A percentile compares a stretch with the other conserved stretches of the same genome.
These are phyloP conservation scores for Dalechampia spathulata DNA, from an alignment of 441 rosid species.

Conservation along the genomic window DNA sequence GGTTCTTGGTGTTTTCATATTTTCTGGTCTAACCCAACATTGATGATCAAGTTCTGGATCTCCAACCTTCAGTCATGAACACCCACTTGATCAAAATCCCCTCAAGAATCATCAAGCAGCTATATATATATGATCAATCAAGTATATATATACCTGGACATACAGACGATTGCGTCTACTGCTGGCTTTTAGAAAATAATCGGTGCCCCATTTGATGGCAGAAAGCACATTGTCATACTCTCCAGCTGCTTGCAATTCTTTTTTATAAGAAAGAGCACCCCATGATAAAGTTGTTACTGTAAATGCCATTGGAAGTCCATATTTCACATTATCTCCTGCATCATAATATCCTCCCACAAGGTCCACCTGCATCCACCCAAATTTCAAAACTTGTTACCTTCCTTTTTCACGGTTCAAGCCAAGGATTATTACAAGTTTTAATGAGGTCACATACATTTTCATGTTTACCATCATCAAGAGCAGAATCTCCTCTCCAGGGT, in stretches of 20 bases:
- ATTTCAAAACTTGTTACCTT: too few relatives aligned
- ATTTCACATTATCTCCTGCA: constrained; percentile 93
- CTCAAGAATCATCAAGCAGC: too few relatives aligned
- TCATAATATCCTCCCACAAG: constrained; percentile 90
- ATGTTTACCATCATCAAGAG: constrained; percentile 58
- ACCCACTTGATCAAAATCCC: too few relatives aligned
- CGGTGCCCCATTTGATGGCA: constrained; percentile 79
- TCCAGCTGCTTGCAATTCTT: constrained; percentile 43
- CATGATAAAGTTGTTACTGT: constrained; percentile 71
- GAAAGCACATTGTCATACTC: constrained; percentile 55
- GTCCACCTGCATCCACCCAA: constrained; percentile 38
- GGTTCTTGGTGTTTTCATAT: constrained; percentile 65
- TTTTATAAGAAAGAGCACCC: constrained; percentile 63
- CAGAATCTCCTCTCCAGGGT: constrained; percentile 74
- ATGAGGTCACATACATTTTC: constrained; percentile 40
- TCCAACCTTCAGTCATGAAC: constrained; percentile 84
- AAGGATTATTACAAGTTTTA: too few relatives aligned
- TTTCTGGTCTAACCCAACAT: constrained; percentile 83
- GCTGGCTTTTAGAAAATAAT: constrained; percentile 75
- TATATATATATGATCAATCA: too few relatives aligned
- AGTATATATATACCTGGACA: too few relatives aligned
- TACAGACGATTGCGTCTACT: constrained; percentile 62
- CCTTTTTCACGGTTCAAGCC: too few relatives aligned
- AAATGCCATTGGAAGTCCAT: constrained; percentile 86
- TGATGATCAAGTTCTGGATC: constrained; percentile 68